Conservation (phyloP, 108 stramenopile species). For the Seminavis robusta region DNA sequence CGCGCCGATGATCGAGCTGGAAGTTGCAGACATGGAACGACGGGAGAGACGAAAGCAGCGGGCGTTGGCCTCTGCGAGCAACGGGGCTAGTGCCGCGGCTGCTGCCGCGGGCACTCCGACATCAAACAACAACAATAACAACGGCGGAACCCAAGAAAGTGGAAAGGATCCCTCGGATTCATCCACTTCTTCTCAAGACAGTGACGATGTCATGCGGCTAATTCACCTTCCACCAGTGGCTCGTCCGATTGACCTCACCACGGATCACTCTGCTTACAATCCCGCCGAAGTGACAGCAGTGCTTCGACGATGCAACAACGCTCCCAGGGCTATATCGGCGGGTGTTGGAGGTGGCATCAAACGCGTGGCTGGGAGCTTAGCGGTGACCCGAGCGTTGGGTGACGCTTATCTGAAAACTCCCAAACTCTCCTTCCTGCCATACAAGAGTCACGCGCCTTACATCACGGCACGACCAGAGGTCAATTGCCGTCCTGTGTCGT, state of each 20-base stretch:
- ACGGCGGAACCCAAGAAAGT: not conserved
- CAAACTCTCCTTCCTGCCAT: conserved; percentile 71
- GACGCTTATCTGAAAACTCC: conserved; percentile 87
- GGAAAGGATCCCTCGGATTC: conserved; percentile 26
- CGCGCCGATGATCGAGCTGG: conserved; percentile 33
- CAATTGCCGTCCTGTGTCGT: conserved; percentile 69
- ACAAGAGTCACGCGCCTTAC: conserved; percentile 80
- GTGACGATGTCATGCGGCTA: conserved; percentile 34
- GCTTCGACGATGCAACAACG: conserved; percentile 76
- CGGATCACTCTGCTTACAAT: conserved; percentile 86
- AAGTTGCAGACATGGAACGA: conserved; percentile 22
- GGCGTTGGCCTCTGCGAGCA: no score
- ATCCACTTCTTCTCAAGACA: conserved; percentile 36
- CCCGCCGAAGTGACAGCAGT: conserved; percentile 79
- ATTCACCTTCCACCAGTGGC: conserved; percentile 57
- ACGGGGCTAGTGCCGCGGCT: no score
- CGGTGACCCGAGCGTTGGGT: conserved; percentile 81
- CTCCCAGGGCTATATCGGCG: conserved; percentile 71
- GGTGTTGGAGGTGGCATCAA: conserved; percentile 82
- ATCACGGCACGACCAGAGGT: conserved; percentile 86
- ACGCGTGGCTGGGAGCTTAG: conserved; percentile 80
- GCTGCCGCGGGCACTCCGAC: not conserved
- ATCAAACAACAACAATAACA: conserved; percentile 2
- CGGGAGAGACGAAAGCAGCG: not conserved
- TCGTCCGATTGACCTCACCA: conserved; percentile 79